phyloP scores from a whole-genome alignment of 352 stramenopile genomes.

The Detonula confervacea region DNA sequence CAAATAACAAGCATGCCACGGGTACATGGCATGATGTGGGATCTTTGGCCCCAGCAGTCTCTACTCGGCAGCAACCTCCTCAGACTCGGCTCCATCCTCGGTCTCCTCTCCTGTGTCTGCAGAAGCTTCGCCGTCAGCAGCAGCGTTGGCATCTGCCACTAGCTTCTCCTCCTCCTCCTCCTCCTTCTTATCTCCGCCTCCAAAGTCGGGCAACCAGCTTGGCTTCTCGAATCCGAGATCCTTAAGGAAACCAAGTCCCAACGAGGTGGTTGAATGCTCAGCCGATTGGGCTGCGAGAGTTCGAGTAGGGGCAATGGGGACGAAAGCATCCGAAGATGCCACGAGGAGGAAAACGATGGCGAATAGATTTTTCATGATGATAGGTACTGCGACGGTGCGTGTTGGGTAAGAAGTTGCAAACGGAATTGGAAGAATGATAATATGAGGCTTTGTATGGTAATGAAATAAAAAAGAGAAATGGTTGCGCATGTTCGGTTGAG shows the following conservation, averaged over 20 bases:
- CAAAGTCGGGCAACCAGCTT: slow-evolving; percentile 62
- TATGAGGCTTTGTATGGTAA: too few species aligned
- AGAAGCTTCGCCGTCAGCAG: slow-evolving; percentile 5
- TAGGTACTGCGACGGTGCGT: too few species aligned
- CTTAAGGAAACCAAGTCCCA: slow-evolving; percentile 59
- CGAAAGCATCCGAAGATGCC: slow-evolving; percentile 5
- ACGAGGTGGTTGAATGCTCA: slow-evolving; percentile 14
- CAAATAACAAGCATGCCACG: not conserved
- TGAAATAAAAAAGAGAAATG: too few species aligned
- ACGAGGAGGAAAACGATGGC: not conserved
- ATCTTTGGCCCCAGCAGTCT: not conserved
- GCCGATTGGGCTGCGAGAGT: not conserved
- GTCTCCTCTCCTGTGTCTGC: slow-evolving; percentile 15
- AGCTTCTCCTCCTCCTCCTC: too few species aligned
- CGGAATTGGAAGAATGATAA: too few species aligned
- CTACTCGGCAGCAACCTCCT: slow-evolving; percentile 10
- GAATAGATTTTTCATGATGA: slow-evolving; percentile 16
- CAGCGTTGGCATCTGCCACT: not conserved
- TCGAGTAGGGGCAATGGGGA: not conserved
- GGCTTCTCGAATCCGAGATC: slow-evolving; percentile 65
- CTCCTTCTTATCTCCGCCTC: slow-evolving; percentile 47
- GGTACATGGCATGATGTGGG: not conserved
- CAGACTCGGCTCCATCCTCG: slow-evolving; percentile 13
- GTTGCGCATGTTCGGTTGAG: too few species aligned
- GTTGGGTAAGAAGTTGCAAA: too few species aligned